These are phyloP conservation scores for Candida sp. DNA, from an alignment of 1,139 yeast species.

Conservation along the genomic window DNA sequence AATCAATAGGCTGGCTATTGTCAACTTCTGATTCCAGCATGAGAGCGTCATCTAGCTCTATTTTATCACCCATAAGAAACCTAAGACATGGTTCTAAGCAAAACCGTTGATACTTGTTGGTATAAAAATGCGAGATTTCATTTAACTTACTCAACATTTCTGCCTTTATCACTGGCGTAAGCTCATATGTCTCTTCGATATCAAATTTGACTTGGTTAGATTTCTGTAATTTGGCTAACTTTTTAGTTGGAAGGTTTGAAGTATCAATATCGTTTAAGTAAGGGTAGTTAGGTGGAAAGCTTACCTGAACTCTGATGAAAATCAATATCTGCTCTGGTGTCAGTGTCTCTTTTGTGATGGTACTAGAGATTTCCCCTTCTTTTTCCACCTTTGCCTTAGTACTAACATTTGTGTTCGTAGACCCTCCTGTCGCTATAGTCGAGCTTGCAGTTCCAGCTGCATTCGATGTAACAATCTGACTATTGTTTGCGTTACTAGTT, in stretches of 20 bases:
- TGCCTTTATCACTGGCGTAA: slow-evolving; percentile 43
- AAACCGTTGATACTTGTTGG: slow-evolving; percentile 53
- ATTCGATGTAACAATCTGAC: not conserved
- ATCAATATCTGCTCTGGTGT: slow-evolving; percentile 51
- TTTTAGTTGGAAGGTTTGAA: slow-evolving; percentile 14
- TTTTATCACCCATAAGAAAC: slow-evolving; percentile 76
- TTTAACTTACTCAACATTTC: slow-evolving; percentile 50
- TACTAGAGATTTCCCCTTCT: slow-evolving; percentile 5
- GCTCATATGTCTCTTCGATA: slow-evolving; percentile 77
- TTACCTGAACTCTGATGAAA: slow-evolving; percentile 65
- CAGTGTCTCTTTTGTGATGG: slow-evolving; percentile 7
- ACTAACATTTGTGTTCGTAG: slow-evolving; percentile 1
- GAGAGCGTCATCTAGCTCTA: slow-evolving; percentile 44
- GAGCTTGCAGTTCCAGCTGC: not conserved
- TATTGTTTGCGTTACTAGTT: not conserved
- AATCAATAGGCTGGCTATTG: slow-evolving; percentile 12
- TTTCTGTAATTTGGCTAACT: slow-evolving; percentile 18
- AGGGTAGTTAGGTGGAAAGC: slow-evolving; percentile 75
- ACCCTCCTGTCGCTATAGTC: not conserved
- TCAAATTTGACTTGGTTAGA: slow-evolving; percentile 39
- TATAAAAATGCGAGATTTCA: slow-evolving; percentile 55
- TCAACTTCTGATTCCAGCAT: slow-evolving; percentile 19
- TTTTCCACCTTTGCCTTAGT: slow-evolving; percentile 2
- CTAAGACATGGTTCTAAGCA: slow-evolving; percentile 83
- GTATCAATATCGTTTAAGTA: slow-evolving; percentile 43